These are phyloP conservation scores for Trichosanthes truncata DNA, from an alignment of 306 rosid genomes.

Conservation along the genomic window DNA sequence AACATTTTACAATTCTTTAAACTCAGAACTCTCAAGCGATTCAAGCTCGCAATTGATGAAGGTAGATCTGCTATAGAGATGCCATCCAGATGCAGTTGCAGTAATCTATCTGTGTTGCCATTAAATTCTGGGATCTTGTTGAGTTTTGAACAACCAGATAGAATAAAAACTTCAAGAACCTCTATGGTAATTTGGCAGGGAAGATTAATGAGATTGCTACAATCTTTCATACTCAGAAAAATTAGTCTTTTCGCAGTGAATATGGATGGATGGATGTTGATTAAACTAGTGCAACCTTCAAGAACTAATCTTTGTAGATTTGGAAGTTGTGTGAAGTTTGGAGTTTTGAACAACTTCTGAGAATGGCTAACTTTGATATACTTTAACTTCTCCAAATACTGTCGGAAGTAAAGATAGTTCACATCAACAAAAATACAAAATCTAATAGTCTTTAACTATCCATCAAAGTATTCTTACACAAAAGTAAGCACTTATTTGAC, in stretches of 20 bases:
- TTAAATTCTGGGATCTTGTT: constrained; percentile 4
- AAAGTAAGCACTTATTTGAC: too few species aligned
- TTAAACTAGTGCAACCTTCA: constrained; percentile 8
- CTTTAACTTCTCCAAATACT: constrained; percentile 2
- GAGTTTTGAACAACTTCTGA: constrained; percentile 6
- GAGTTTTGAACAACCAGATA: background rate
- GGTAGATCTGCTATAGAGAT: background rate
- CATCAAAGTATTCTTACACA: too few species aligned
- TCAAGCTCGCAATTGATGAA: background rate
- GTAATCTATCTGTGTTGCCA: background rate
- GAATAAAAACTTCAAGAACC: background rate
- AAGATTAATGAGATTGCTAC: background rate
- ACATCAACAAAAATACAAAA: too few species aligned
- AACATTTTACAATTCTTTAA: background rate
- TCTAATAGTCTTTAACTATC: too few species aligned
- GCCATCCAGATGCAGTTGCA: background rate
- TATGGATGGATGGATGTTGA: constrained; percentile 12
- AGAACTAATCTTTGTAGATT: background rate
- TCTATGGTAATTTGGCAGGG: background rate
- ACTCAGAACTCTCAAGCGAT: background rate
- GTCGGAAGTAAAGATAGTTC: background rate
- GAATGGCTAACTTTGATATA: constrained; percentile 11
- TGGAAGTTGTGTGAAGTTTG: constrained; percentile 6
- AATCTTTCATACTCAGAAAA: background rate
- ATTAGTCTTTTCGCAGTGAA: background rate